phyloP scores from a whole-genome alignment of 371 early-diverging fungal genomes.

The Catenaria anguillulae region DNA sequence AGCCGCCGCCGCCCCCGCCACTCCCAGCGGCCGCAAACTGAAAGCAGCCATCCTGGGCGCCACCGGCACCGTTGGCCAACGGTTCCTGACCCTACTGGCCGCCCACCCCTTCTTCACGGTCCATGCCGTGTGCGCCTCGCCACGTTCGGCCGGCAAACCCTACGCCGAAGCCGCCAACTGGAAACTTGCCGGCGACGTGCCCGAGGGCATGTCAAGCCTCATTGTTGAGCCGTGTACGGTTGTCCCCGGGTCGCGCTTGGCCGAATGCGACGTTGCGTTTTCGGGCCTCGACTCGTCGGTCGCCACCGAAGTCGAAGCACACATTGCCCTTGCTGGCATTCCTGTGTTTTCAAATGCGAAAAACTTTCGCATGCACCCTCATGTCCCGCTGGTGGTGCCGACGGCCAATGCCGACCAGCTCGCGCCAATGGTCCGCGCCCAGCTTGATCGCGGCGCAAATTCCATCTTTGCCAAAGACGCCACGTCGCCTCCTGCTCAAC shows the following conservation, averaged over 20 bases:
- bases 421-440: neutral
- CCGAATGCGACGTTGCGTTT: conserved; percentile 74
- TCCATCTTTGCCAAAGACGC: no score
- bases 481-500: no score
- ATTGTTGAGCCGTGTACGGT: conserved; percentile 56
- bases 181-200: conserved; percentile 71
- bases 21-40: neutral
- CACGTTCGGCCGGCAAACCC: conserved; percentile 74
- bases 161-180: conserved; percentile 67
- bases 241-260: conserved; percentile 16
- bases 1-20: no score
- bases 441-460: neutral
- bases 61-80: conserved; percentile 95
- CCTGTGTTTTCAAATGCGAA: conserved; percentile 90
- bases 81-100: conserved; percentile 79
- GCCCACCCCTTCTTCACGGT: conserved; percentile 74
- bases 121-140: conserved; percentile 76
- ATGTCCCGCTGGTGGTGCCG: conserved; percentile 85
- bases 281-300: conserved; percentile 84
- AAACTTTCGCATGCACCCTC: conserved; percentile 76
- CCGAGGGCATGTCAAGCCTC: conserved; percentile 37
- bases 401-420: conserved; percentile 69
- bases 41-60: conserved; percentile 90
- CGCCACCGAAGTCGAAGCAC: conserved; percentile 69
- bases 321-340: conserved; percentile 61